phyloP scores from a whole-genome alignment of 129 eudicot species.

The Oenanthe sinensis region DNA sequence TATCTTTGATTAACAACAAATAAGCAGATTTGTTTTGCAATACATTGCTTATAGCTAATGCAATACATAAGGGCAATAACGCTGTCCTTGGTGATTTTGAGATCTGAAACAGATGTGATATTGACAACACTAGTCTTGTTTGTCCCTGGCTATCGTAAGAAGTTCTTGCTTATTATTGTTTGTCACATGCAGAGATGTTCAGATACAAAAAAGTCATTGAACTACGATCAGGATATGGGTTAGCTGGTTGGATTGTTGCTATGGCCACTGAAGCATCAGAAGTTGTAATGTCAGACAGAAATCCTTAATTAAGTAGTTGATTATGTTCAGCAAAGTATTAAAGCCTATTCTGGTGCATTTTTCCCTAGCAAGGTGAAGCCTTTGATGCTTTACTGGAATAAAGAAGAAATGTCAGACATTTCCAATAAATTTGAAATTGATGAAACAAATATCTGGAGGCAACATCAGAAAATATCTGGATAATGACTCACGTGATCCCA shows the following conservation, averaged over 20 bases:
- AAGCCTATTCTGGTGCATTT: conserved; percentile 54
- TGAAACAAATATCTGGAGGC: too few species aligned
- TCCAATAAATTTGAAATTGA: conserved; percentile 50
- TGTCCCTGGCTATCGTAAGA: conserved; percentile 98
- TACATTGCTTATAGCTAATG: conserved; percentile 42
- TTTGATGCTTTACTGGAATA: conserved; percentile 77
- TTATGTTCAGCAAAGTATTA: conserved; percentile 71
- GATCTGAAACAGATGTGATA: conserved; percentile 66
- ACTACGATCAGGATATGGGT: conserved; percentile 91
- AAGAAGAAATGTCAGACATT: conserved; percentile 28
- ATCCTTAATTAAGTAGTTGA: conserved; percentile 96
- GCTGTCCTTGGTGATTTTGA: conserved; percentile 65
- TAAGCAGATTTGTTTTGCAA: conserved; percentile 71
- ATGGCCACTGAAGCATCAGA: conserved; percentile 68
- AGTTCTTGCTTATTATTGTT: conserved; percentile 79
- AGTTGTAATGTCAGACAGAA: conserved; percentile 91
- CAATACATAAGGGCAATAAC: conserved; percentile 34
- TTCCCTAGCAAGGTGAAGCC: conserved; percentile 53
- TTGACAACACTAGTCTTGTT: conserved; percentile 92
- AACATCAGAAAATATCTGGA: too few species aligned
- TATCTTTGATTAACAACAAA: conserved; percentile 8
- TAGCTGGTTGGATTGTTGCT: conserved; percentile 82
- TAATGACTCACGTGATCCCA: too few species aligned
- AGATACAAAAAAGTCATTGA: conserved; percentile 79
- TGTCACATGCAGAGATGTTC: conserved; percentile 50